Base-by-base conservation (phyloP, 805 yeast genomes). In the Zygosaccharomyces bailii region DNA sequence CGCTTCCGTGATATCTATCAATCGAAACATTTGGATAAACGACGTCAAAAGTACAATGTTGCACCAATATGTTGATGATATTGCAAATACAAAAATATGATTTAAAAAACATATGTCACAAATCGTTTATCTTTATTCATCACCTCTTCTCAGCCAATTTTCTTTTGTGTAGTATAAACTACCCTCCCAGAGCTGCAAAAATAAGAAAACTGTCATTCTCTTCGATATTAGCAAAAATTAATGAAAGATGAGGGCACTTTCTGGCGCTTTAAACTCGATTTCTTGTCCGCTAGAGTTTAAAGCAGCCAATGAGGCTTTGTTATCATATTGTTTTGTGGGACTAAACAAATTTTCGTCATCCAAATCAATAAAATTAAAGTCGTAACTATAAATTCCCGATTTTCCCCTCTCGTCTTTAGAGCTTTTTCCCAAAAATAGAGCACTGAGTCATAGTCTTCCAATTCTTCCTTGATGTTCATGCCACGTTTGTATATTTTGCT, bases 401-500 rank as follows among this genome's bases (percentile, higher is more conserved):
- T 56, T 31, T 57, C 56, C 56, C 73, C 73, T 62, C 82, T 71
- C 7, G 67, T 43, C 32, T 54, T 50, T 44, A 77, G 56, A 3
- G 73, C 67, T 50, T 63, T 61, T 50, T 66, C 66, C 71, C 74
- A 77, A 61, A 73, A 77, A 46, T 60, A 54, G 50, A 69, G 65
- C 24, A 74, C 65, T 0, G 81, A 76, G 39, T 68, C 49, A 7
- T 73, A 71, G 55, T 76, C 79, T 30, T 67, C 48, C 14, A 66
- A 56, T 56, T 77, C 79, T 4, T 68, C 59, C 5, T 66, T 70
- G 18, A 71, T 80, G 50, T 77, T 77, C 55, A 76, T 68, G 41
- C 70, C 72, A 44, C 59, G 46, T 23, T 42, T 44, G 40, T 40
- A 46, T 1, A 48, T 25, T 25, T 43, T 44, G 31, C 42, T 49